A percentile compares a stretch with the other conserved stretches of the same genome.
These are phyloP conservation scores for Rhazya stricta DNA, from an alignment of 257 asterid genomes.

Conservation along the genomic window DNA sequence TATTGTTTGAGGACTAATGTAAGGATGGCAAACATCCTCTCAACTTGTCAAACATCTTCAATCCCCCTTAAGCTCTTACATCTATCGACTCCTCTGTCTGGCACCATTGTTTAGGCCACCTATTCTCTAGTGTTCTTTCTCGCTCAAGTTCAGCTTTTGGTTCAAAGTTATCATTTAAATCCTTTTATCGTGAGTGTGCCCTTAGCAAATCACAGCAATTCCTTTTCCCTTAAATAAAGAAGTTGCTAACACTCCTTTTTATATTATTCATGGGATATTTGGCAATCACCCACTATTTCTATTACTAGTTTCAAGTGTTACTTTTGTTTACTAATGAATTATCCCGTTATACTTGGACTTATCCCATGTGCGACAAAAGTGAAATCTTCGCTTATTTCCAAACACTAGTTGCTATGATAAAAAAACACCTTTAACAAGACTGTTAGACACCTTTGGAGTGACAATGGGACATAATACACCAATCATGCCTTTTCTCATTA, in stretches of 20 bases:
- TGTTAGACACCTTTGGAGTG: neutral
- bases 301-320: neutral
- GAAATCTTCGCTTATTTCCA: no score
- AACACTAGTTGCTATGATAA: neutral
- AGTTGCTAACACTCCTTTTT: neutral
- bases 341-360: neutral
- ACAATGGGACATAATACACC: neutral
- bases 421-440: no score
- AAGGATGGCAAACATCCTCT: neutral
- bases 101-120: neutral
- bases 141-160: neutral
- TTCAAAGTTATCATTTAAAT: neutral
- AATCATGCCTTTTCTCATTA: no score
- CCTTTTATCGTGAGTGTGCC: no score
- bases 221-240: neutral
- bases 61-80: neutral
- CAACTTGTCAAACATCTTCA: neutral
- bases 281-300: neutral
- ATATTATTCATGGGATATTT: neutral
- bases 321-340: neutral
- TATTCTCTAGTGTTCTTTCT: neutral
- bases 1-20: neutral
- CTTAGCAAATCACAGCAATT: neutral
- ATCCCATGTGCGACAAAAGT: neutral
- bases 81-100: neutral